Conservation (phyloP, 2,329 filamentous ascomycete species). For the Penicillium sp. region DNA sequence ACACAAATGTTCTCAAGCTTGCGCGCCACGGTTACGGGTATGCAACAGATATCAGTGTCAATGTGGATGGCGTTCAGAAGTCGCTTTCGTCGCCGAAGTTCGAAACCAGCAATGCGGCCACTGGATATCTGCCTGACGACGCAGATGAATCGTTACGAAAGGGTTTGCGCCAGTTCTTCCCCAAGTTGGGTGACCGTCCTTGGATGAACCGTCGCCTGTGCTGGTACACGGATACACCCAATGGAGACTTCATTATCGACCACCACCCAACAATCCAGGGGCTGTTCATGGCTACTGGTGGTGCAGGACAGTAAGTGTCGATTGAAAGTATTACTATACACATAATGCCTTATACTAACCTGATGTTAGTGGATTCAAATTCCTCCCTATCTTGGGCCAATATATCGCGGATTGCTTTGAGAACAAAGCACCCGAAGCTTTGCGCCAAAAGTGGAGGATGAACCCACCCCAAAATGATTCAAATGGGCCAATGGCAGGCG, state of each 20-base stretch:
- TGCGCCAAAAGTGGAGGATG: constrained; percentile 59
- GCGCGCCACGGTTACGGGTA: constrained; percentile 67
- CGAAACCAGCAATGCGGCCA: constrained; percentile 40
- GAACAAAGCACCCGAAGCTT: constrained; percentile 45
- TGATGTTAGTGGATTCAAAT: constrained; percentile 52
- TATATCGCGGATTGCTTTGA: constrained; percentile 59
- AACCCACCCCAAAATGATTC: constrained; percentile 1
- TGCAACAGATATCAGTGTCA: constrained; percentile 31
- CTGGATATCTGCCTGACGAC: constrained; percentile 45
- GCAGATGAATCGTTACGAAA: constrained; percentile 59
- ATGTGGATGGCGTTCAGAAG: constrained; percentile 17
- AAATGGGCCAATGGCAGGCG: constrained; percentile 18
- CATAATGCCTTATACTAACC: not conserved
- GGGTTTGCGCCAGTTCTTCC: constrained; percentile 59
- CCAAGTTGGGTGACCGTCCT: constrained; percentile 56
- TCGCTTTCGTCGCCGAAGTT: constrained; percentile 38
- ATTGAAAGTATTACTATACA: not conserved
- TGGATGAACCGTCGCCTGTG: constrained; percentile 63
- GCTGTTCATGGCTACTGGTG: constrained; percentile 38
- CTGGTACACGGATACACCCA: constrained; percentile 70
- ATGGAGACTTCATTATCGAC: constrained; percentile 66
- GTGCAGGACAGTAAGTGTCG: constrained; percentile 25
- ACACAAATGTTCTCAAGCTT: constrained; percentile 57
- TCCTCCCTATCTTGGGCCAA: constrained; percentile 63
- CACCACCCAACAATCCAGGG: constrained; percentile 60